These are phyloP conservation scores for Coprinopsis marcescibilis DNA, from an alignment of 768 basidiomycete genomes.

Conservation along the genomic window DNA sequence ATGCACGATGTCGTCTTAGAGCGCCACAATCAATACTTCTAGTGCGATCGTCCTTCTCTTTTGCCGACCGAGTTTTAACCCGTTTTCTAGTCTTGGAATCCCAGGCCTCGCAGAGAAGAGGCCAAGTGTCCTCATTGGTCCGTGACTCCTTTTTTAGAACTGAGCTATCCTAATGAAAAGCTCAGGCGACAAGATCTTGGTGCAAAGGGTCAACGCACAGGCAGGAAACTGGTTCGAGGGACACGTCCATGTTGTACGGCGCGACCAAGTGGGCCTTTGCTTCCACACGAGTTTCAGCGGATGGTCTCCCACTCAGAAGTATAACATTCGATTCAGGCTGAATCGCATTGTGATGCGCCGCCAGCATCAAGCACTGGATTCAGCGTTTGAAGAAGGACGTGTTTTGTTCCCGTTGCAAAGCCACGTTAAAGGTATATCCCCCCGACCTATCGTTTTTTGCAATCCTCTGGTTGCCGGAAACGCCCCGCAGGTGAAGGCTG, in stretches of 20 bases:
- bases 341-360: constrained; percentile 43
- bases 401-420: constrained; percentile 36
- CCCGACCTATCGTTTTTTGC: constrained; percentile 19
- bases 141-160: constrained; percentile 10
- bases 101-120: constrained; percentile 45
- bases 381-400: constrained; percentile 28
- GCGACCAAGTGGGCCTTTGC: constrained; percentile 35
- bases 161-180: not conserved
- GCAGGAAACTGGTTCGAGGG: constrained; percentile 44
- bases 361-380: constrained; percentile 45
- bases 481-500: constrained; percentile 39
- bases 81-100: constrained; percentile 29
- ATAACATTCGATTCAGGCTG: constrained; percentile 42
- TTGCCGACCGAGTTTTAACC: not conserved
- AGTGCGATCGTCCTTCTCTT: constrained; percentile 23
- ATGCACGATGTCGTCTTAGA: constrained; percentile 29
- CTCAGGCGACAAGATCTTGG: constrained; percentile 41
- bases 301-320: constrained; percentile 24
- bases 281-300: constrained; percentile 34
- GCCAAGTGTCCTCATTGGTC: constrained; percentile 41
- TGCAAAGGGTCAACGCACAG: constrained; percentile 26
- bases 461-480: constrained; percentile 37
- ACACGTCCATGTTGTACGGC: constrained; percentile 38
- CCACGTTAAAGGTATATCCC: constrained; percentile 14
- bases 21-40: constrained; percentile 28